A percentile compares a stretch with the other conserved stretches of the same genome.
Conservation (phyloP, 2,329 filamentous ascomycete genomes). For the Dendrostoma leiphaemia region DNA sequence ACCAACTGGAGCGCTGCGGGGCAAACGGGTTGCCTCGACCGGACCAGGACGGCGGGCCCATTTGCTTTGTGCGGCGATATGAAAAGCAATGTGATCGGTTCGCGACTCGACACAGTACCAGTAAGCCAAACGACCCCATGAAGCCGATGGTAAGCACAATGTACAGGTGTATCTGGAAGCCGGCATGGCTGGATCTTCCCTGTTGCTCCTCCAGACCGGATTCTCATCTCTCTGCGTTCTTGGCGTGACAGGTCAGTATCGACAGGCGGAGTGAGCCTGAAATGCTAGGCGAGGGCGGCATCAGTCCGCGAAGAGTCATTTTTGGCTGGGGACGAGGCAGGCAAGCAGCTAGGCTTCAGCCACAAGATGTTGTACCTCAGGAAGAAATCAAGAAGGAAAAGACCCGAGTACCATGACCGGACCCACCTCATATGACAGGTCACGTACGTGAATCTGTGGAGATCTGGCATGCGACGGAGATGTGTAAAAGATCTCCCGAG, state of each 20-base stretch:
- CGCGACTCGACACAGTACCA: slow-evolving; percentile 7
- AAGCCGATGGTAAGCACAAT: background rate
- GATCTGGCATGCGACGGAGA: slow-evolving; percentile 17
- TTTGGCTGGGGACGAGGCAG: background rate
- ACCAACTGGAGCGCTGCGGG: slow-evolving; percentile 5
- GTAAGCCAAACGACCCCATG: slow-evolving; percentile 4
- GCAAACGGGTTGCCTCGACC: slow-evolving; percentile 2
- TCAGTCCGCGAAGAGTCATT: background rate
- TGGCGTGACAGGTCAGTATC: no score
- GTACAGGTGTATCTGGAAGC: no score
- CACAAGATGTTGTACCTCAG: background rate
- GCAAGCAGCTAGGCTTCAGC: background rate
- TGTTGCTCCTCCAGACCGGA: no score
- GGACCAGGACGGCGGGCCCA: slow-evolving; percentile 7
- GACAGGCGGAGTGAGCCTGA: background rate
- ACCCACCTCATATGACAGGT: slow-evolving; percentile 13
- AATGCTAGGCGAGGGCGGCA: background rate
- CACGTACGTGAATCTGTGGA: slow-evolving; percentile 10
- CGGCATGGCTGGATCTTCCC: background rate
- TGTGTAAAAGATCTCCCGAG: no score
- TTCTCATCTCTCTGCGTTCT: no score
- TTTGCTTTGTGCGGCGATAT: background rate
- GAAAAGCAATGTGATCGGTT: slow-evolving; percentile 1
- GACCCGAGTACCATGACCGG: slow-evolving; percentile 1
- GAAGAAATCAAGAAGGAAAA: no score